Base-by-base conservation (phyloP, 2,329 filamentous ascomycete species). In the Trichoderma gracile region DNA sequence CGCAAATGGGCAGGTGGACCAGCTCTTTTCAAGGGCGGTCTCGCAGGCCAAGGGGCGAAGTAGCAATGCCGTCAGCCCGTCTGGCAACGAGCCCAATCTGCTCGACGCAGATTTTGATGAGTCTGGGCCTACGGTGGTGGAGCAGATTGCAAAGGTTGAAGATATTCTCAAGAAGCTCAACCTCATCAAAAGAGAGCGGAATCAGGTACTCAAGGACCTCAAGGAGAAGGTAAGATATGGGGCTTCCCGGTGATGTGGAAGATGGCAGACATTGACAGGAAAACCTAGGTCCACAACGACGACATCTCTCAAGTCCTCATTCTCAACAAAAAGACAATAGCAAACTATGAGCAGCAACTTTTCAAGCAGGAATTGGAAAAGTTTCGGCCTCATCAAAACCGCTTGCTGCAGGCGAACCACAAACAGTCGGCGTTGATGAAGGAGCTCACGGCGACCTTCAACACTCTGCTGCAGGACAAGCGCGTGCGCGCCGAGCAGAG, bases 341-440 rank as follows among this genome's bases (percentile, higher is more conserved):
- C 92, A 21, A 96, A 92, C 72, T 94, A 95, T 72, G 95, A 99
- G 76, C 89, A 84, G 14, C 92, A 97, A 72, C 84, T 99, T 3
- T 99, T 99, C 79, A 91, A 97, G 74, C 88, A 92, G 17, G 95
- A 99, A 76, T 83, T 99, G n/a, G 94, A 98, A 77, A 99, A 99
- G 76, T 99, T 97, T 78, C 84, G 93, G 47, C 90, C 93, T 30
- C 92, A 97, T 72, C 95, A 98, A 74, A 97, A 90, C 71, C 88
- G 95, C 40, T 84, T 99, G 17, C 80, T 97, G 9, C 93, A 97
- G 75, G 93, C 95, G 15, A 96, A 93, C 67, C 95, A 99, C 78
- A 99, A 97, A 78, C 95, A 99, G 76, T 88, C 91, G 0, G 89
- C 92, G 0, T 80, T 99, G 61, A 93, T 99, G 87, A 98, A 98